These are phyloP conservation scores for Neoboletus magnificus DNA, from an alignment of 768 basidiomycete species.

Conservation along the genomic window DNA sequence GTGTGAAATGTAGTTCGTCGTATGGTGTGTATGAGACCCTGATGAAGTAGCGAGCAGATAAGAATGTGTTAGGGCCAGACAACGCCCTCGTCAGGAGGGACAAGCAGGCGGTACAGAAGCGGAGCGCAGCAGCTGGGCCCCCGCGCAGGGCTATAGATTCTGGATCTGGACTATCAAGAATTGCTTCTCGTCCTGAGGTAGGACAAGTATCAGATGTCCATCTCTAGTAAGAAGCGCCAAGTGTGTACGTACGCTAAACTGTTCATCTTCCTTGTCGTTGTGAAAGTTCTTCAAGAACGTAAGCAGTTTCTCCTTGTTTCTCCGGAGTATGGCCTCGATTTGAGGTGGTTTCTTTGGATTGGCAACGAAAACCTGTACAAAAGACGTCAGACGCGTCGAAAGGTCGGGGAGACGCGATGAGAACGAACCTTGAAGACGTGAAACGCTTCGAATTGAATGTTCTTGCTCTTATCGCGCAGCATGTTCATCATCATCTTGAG, in stretches of 20 bases:
- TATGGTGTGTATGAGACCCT: not conserved
- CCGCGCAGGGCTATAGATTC: conserved; percentile 45
- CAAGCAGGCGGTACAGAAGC: not conserved
- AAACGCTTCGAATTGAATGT: conserved; percentile 99
- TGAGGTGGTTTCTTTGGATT: conserved; percentile 99
- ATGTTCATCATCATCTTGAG: conserved; percentile 99
- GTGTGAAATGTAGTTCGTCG: not conserved
- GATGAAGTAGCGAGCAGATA: conserved; percentile 9
- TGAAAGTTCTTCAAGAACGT: conserved; percentile 91
- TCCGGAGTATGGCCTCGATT: conserved; percentile 83
- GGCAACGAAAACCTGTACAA: conserved; percentile 85
- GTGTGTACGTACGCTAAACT: conserved; percentile 68
- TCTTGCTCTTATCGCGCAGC: conserved; percentile 96
- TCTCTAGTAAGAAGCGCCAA: not conserved
- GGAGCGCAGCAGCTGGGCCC: not conserved
- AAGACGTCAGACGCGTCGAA: not conserved
- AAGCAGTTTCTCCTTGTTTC: conserved; percentile 94
- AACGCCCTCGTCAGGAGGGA: not conserved
- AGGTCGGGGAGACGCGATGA: not conserved
- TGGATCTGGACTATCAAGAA: conserved; percentile 94
- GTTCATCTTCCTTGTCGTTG: conserved; percentile 98
- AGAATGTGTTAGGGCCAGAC: not conserved
- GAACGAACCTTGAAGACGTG: conserved; percentile 95
- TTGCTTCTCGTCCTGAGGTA: conserved; percentile 80
- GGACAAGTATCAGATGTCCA: not conserved